Percentiles rank a stretch among this genome's conserved stretches.
phyloP scores from a whole-genome alignment of 495 filamentous ascomycete species.

The Aspergillus taichungensis region DNA sequence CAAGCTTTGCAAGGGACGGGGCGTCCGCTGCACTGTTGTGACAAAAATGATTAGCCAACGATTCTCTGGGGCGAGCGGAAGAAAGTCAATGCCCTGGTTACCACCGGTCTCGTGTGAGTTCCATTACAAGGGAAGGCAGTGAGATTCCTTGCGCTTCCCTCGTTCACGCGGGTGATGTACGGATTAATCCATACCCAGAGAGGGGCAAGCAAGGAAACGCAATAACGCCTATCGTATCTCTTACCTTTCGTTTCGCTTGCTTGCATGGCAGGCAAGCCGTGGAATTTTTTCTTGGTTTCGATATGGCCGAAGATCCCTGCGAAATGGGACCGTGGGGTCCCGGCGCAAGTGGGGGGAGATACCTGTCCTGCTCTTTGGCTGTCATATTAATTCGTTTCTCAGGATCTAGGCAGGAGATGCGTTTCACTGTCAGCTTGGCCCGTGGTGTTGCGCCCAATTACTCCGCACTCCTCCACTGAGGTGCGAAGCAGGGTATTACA shows the following conservation, averaged over 20 bases:
- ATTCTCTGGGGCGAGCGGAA: no score
- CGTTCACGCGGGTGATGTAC: no score
- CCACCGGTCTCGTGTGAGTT: no score
- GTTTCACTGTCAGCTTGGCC: no score
- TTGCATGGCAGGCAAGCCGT: conserved; percentile 35
- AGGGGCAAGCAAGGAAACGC: background rate
- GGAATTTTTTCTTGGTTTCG: conserved; percentile 32
- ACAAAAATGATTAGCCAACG: background rate
- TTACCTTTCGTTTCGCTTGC: conserved; percentile 35
- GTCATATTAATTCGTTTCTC: conserved; percentile 12
- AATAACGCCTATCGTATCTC: background rate
- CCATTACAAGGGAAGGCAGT: no score
- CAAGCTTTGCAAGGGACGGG: conserved; percentile 34
- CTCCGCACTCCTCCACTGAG: no score
- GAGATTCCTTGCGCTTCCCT: no score
- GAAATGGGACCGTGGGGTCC: conserved; percentile 18
- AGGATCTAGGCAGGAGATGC: no score
- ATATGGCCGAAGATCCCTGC: conserved; percentile 12
- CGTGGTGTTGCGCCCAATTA: no score
- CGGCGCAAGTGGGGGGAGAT: conserved; percentile 25
- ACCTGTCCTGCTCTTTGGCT: conserved; percentile 15
- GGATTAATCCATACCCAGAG: no score
- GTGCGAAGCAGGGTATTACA: no score
- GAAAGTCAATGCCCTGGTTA: no score
- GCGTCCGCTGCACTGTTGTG: conserved; percentile 29